Evolutionary conservation across 345 rosid species (phyloP), one percentile per base, ranked within the genome.

Genomic region (Citrus australasica): DNA sequence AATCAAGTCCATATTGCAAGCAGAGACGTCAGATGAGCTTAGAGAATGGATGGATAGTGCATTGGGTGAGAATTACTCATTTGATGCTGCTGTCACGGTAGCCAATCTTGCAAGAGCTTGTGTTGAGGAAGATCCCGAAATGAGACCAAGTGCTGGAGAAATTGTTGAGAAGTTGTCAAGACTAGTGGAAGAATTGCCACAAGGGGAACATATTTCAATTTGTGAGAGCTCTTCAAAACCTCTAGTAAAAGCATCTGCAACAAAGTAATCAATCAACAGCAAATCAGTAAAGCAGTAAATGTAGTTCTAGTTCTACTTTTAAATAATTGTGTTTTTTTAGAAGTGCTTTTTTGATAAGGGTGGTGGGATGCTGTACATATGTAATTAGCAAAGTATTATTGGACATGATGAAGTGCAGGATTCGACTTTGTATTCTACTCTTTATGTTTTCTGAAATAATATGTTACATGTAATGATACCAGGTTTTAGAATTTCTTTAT

Each of bases 131-230:
- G 90, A 92, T 5, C 83, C 96, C 6, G 73, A 70, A 63, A 55
- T 71, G 80, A 90, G 99, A 82, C 99, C 95, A 5, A 89, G 75
- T n/a, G 91, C 97, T 4, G 92, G 86, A 53, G 95, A 93, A 78
- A 87, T 95, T 55, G 98, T 88, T 0, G 93, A 90, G 71, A 90
- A 85, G 87, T 73, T 95, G 67, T 81, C 91, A 24, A 88, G 84
- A 82, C 76, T 91, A 82, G 89, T 89, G 67, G 92, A 89, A 7
- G 91, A 88, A 67, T 80, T 82, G 70, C 67, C 85, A 2, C 87
- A 81, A 38, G 86, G 79, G 58, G 92, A 91, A 71, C 82, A 79
- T 24, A 75, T 81, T 17, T 60, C 82, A 69, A 76, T 85, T 69
- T 81, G 86, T 77, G 95, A 90, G 84, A 92, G 95, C 83, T 91